Evolutionary conservation across 495 filamentous ascomycete species (phyloP).

Genomic region (Penicillium bovifimosum): DNA sequence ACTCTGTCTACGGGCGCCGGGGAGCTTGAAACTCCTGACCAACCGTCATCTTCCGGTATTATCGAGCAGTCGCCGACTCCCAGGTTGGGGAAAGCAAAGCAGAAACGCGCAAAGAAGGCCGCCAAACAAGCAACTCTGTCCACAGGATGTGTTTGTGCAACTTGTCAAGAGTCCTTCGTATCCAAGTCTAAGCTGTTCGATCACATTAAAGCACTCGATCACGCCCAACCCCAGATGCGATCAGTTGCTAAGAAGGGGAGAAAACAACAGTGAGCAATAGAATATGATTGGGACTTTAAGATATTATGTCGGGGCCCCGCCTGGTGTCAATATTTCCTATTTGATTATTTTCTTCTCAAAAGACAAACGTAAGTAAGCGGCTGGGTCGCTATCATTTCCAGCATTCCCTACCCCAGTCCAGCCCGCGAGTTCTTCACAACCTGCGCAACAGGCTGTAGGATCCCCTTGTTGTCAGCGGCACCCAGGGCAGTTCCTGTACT

Average conservation of each 20-base stretch:
- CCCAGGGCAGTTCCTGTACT: constrained; percentile 83
- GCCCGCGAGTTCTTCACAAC: constrained; percentile 81
- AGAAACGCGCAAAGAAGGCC: constrained; percentile 77
- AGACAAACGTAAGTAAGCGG: neutral
- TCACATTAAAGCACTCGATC: constrained; percentile 60
- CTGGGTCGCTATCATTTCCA: too few species aligned
- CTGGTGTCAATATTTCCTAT: too few species aligned
- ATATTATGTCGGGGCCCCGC: too few species aligned
- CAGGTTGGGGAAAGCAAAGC: constrained; percentile 81
- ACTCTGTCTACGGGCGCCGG: neutral
- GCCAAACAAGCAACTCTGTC: constrained; percentile 49
- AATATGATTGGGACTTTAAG: too few species aligned
- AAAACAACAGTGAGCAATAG: neutral
- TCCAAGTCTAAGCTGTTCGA: constrained; percentile 67
- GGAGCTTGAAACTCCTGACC: constrained; percentile 18
- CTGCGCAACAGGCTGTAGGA: constrained; percentile 78
- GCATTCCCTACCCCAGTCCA: constrained; percentile 62
- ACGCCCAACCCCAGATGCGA: constrained; percentile 47
- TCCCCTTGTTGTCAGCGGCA: constrained; percentile 76
- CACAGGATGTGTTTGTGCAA: constrained; percentile 48
- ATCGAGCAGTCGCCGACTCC: constrained; percentile 23
- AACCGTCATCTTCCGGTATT: constrained; percentile 19
- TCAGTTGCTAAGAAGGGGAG: constrained; percentile 32
- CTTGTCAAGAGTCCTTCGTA: constrained; percentile 56
- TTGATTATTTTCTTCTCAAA: too few species aligned